These are phyloP conservation scores for Ogataea methylovora DNA, from an alignment of 805 yeast genomes.

Conservation along the genomic window DNA sequence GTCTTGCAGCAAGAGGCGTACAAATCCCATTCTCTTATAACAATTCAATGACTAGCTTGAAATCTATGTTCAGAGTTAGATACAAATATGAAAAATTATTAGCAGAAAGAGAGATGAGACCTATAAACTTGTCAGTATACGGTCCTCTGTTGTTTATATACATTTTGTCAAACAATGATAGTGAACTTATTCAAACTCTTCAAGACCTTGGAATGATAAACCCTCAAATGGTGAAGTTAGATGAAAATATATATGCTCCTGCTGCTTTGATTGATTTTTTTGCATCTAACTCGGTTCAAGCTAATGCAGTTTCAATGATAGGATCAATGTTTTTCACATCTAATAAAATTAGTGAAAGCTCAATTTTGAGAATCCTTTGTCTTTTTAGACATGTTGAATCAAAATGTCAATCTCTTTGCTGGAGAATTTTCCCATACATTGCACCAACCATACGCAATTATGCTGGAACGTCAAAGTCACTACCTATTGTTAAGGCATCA, in stretches of 20 bases:
- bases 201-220: slow-evolving; percentile 26
- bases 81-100: slow-evolving; percentile 20
- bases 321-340: slow-evolving; percentile 3
- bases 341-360: slow-evolving; percentile 4
- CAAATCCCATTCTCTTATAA: slow-evolving; percentile 49
- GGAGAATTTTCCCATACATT: slow-evolving; percentile 12
- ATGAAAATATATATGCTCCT: slow-evolving; percentile 31
- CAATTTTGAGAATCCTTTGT: slow-evolving; percentile 4
- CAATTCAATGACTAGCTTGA: slow-evolving; percentile 38
- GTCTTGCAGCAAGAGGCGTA: slow-evolving; percentile 47
- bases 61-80: slow-evolving; percentile 34
- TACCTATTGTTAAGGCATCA: slow-evolving; percentile 15
- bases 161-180: slow-evolving; percentile 27
- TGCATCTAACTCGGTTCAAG: slow-evolving; percentile 2
- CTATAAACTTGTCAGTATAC: slow-evolving; percentile 18
- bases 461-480: slow-evolving; percentile 14
- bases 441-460: slow-evolving; percentile 14
- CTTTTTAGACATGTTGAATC: slow-evolving; percentile 4
- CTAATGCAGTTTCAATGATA: slow-evolving; percentile 4
- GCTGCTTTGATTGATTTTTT: slow-evolving; percentile 9
- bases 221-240: slow-evolving; percentile 23
- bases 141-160: slow-evolving; percentile 23
- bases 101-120: slow-evolving; percentile 3
- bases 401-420: not conserved
- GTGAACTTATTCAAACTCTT: slow-evolving; percentile 25